Base-by-base conservation (phyloP, 2,329 filamentous ascomycete species). In the Scytalidium lignicola region DNA sequence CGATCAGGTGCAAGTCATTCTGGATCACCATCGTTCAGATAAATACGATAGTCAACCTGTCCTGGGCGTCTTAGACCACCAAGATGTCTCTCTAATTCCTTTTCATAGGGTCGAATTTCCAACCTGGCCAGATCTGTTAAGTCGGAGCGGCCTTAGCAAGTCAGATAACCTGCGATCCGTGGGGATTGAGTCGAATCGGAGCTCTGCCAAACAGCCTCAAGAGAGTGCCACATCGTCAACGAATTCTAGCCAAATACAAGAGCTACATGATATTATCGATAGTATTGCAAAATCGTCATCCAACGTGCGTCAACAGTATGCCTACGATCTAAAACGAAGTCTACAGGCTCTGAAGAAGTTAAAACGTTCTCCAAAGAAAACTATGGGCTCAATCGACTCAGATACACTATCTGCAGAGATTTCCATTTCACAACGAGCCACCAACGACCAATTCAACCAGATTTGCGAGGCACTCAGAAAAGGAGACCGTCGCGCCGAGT, bases 1-100 rank as follows among this genome's bases (percentile, higher is more conserved):
- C 1, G 48, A 64, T 9, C 41, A 67, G 21, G 69, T 76, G 0
- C 75, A 81, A 46, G 5, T 42, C 0, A 54, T 75, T 8, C 51
- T 79, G 13, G 48, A 68, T 43, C 48, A 46, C 3, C 61, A 66
- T 43, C 58, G 3, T 2, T 21, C n/a, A 8, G 43, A 43, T 7
- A 22, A 28, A 3, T 10, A 18, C 3, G 19, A 44, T 2, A 18
- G 17, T 12, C 4, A 10, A 13, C 37, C 44, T 13, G n/a, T 15
- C 13, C 13, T 39, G 12, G 43, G 51, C 19, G 1, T 41, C 23
- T 28, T 17, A 47, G 52, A 46, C 23, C 23, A 10, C 26, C 52
- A 52, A 21, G 23, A 28, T 2, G 21, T 55, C 19, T 22, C 50
- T 22, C 37, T 46, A 6, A 46, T 15, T 9, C 41, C 46, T 4